Conservation (phyloP, 2,329 filamentous ascomycete species). For the Lachnellula suecica region DNA sequence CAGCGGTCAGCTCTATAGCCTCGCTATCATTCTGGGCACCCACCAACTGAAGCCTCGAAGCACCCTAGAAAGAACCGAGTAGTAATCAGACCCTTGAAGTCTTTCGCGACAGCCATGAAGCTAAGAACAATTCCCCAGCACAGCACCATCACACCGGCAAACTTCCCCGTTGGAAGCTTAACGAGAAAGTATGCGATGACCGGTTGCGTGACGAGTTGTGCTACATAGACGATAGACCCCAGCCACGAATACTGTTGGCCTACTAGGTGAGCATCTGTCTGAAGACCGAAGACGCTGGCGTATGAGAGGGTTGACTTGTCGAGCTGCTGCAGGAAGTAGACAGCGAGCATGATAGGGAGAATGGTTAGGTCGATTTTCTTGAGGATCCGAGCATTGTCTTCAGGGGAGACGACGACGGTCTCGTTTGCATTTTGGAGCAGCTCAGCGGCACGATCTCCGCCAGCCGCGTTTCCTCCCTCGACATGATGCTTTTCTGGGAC, state of each 20-base stretch:
- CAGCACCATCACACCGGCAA: conserved; percentile 52
- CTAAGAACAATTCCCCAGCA: conserved; percentile 46
- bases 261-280: conserved; percentile 49
- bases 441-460: conserved; percentile 20
- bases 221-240: conserved; percentile 35
- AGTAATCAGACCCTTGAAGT: conserved; percentile 58
- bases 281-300: conserved; percentile 56
- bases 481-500: conserved; percentile 5
- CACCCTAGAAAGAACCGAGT: conserved; percentile 65
- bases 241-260: conserved; percentile 52
- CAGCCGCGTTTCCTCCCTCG: not conserved
- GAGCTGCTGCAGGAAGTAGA: conserved; percentile 40
- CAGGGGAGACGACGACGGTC: conserved; percentile 16
- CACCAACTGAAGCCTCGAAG: too few relatives aligned
- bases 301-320: conserved; percentile 48
- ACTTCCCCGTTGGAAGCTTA: conserved; percentile 49
- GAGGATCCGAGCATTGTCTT: conserved; percentile 23
- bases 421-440: conserved; percentile 15
- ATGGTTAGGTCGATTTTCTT: conserved; percentile 47
- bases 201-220: conserved; percentile 37
- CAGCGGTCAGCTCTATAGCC: too few relatives aligned
- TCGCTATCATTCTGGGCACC: too few relatives aligned
- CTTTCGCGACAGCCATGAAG: conserved; percentile 59
- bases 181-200: conserved; percentile 54
- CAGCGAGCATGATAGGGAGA: conserved; percentile 49